phyloP scores from a whole-genome alignment of 2,329 filamentous ascomycete genomes.

The Magnaporthiopsis rhizophila region DNA sequence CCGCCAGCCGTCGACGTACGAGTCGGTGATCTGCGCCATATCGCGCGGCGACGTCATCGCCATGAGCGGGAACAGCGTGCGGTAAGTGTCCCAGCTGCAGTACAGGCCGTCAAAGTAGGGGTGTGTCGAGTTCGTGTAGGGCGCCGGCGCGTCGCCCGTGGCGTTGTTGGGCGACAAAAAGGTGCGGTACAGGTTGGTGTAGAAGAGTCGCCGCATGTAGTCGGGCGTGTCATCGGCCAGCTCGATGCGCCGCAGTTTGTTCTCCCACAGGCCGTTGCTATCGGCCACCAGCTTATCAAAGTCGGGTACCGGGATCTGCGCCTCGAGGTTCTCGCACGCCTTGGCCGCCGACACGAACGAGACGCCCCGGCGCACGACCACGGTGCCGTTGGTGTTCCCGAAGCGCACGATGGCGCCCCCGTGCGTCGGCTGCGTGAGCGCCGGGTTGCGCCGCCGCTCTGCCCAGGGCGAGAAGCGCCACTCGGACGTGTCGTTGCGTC shows the following conservation, averaged over 20 bases:
- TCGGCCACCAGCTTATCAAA: constrained; percentile 1
- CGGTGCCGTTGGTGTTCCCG: not conserved
- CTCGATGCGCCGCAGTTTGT: not conserved
- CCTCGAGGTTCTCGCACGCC: not conserved
- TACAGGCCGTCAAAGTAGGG: constrained; percentile 54
- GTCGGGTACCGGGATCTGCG: not conserved
- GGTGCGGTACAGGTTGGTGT: constrained; percentile 2
- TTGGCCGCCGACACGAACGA: constrained; percentile 3
- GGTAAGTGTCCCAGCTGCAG: constrained; percentile 53
- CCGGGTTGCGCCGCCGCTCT: not conserved
- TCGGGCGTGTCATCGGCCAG: constrained; percentile 1
- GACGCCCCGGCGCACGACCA: constrained; percentile 3
- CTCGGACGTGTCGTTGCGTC: not conserved
- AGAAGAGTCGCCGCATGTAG: not conserved
- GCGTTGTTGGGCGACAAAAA: constrained; percentile 5
- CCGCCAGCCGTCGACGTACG: constrained; percentile 58
- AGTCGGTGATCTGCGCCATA: constrained; percentile 58
- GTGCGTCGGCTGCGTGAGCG: constrained; percentile 2
- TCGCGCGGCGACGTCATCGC: constrained; percentile 56
- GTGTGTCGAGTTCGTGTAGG: not conserved
- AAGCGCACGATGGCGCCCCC: constrained; percentile 3
- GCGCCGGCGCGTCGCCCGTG: constrained; percentile 1
- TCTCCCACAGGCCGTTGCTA: constrained; percentile 2
- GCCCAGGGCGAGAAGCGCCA: not conserved
- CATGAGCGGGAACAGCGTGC: constrained; percentile 57